Base-by-base conservation (phyloP, 2,329 filamentous ascomycete species). In the Penicillium sp. region DNA sequence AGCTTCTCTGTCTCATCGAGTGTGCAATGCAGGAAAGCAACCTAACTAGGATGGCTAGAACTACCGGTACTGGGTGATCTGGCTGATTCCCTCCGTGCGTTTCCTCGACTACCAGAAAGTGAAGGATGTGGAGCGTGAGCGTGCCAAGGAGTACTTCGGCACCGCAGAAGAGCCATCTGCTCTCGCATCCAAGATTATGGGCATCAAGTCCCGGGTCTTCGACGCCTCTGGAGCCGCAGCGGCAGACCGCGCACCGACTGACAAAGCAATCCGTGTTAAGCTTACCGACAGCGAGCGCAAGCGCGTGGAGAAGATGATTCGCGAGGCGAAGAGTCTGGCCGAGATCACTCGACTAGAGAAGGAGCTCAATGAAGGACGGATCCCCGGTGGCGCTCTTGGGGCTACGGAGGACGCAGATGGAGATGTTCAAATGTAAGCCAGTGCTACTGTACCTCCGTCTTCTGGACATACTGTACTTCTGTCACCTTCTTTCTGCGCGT, bases 31-130 rank as follows among this genome's bases (percentile, higher is more conserved):
- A n/a, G n/a, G n/a, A n/a, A n/a, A n/a, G n/a, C n/a, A n/a, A n/a
- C 1, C n/a, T n/a, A n/a, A n/a, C n/a, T n/a, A n/a, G n/a, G n/a
- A n/a, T 25, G 1, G 19, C 26, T 30, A 96, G 88, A 74, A 96
- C 69, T 98, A 97, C 71, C 84, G 93, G 37, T 84, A 85, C 64
- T 98, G 87, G 84, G 73, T 95, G 18, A 79, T 98, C 45, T 96
- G 87, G 85, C 80, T 84, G 48, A 87, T 86, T 62, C 89, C 88
- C 1, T 78, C 76, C 4, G 81, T 98, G 29, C 83, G 91, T 30
- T 97, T 95, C 68, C 77, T 98, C 33, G 93, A 98, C 69, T 96
- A 88, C 64, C 77, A 81, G 55, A 95, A 94, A 69, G 89, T 98
- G 34, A 94, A 88, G 68, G 81, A 93, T 50, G 81, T 78, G 0